Percentiles rank a stretch among this genome's conserved stretches.
Evolutionary conservation across 305 asterid genomes (phyloP).

Genomic region (Fraxinus baroniana): DNA sequence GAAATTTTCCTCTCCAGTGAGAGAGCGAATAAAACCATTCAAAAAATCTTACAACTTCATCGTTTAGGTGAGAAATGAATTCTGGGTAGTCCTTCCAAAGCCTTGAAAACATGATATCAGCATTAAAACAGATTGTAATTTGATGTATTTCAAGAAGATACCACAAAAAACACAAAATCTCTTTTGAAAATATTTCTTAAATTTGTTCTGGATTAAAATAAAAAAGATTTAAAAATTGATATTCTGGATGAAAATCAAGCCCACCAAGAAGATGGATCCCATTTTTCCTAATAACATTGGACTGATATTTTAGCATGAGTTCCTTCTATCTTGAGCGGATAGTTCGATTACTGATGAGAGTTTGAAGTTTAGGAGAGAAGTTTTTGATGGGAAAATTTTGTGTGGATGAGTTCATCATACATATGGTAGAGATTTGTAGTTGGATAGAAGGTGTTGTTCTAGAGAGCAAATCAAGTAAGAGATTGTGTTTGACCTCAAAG

Average conservation of each 20-base stretch:
- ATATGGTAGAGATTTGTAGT: background rate
- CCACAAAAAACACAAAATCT: background rate
- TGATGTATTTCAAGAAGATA: background rate
- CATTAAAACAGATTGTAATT: background rate
- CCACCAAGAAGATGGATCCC: background rate
- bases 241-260: background rate
- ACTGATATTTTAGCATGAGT: background rate
- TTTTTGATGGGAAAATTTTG: background rate
- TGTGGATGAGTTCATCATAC: background rate
- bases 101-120: background rate
- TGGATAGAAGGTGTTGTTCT: background rate
- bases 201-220: background rate
- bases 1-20: background rate
- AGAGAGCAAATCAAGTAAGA: background rate
- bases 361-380: background rate
- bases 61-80: background rate
- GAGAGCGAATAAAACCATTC: background rate
- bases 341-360: background rate
- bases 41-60: background rate
- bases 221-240: background rate
- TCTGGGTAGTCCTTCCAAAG: background rate
- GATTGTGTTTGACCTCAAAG: background rate
- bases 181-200: background rate
- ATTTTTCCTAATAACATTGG: background rate
- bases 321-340: background rate